Base-by-base conservation (phyloP, 1,284 basidiomycete genomes). In the Ceratobasidium sp. region DNA sequence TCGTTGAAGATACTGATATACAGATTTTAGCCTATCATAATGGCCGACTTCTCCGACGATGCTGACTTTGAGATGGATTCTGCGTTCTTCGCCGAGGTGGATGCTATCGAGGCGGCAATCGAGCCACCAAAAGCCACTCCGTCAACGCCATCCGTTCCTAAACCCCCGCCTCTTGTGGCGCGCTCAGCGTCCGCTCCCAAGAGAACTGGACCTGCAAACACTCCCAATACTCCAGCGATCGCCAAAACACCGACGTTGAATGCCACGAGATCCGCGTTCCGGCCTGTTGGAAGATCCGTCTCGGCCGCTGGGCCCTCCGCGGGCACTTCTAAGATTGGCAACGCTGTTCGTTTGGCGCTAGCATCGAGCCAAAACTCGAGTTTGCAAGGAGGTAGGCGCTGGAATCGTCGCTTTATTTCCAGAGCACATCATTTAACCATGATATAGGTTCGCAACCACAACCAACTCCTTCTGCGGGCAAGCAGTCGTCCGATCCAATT, bases 1-100 rank as follows among this genome's bases (percentile, higher is more conserved):
- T 34, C 22, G 22, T 29, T 17, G 2, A 40, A 32, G n/a, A n/a
- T 44, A 44, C 51, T 49, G 32, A 52, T 29, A 52, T 6, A 22
- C 22, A 17, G 32, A 3, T 37, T 43, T 13, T 29, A 74, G 71
- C 32, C 32, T 19, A 8, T 22, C 54, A 40, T 8, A 49, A 74
- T 74, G 71, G 15, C 44, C 13, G 71, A 74, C 25, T 74, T 74
- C 25, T 74, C 71, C 6, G 71, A 74, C 32, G 71, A 74, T 51
- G 8, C 37, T 44, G 71, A 74, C 61, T 74, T 51, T 56, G 71
- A 74, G 46, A 74, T 74, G 59, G 71, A 74, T 34, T 74, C 71
- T 9, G 71, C 71, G 5, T 74, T 74, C 37, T 49, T 74, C 2
- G 71, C 71, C 8, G 71, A 75, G 40, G 51, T 75, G 15, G 71